phyloP scores from a whole-genome alignment of 345 rosid genomes.

The Salix suchowensis region DNA sequence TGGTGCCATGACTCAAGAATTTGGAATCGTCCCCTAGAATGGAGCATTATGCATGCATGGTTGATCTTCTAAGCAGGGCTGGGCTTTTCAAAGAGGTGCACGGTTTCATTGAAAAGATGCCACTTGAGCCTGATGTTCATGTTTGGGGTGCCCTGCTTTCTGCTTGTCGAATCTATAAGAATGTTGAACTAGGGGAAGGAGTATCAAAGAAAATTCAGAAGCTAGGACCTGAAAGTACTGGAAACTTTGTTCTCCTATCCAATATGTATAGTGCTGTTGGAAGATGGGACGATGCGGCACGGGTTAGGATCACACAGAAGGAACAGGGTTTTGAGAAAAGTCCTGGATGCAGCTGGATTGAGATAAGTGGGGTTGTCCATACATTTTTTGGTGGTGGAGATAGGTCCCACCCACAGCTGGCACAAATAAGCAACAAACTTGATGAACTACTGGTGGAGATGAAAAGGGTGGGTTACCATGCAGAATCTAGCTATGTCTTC shows the following conservation, averaged over 20 bases:
- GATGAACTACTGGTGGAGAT: constrained; percentile 25
- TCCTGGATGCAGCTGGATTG: constrained; percentile 52
- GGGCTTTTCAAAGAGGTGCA: constrained; percentile 45
- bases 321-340: constrained; percentile 36
- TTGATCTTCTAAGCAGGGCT: constrained; percentile 53
- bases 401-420: constrained; percentile 29
- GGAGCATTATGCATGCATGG: constrained; percentile 61
- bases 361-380: constrained; percentile 30
- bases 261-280: constrained; percentile 46
- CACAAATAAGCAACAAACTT: constrained; percentile 23
- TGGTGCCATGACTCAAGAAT: constrained; percentile 34
- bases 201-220: constrained; percentile 41
- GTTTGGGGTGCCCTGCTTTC: constrained; percentile 56
- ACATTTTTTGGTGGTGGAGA: constrained; percentile 39
- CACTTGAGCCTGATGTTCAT: constrained; percentile 40
- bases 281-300: constrained; percentile 54
- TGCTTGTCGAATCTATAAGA: constrained; percentile 52
- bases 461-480: constrained; percentile 24
- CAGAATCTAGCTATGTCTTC: constrained; percentile 26
- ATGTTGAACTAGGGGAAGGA: constrained; percentile 50
- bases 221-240: constrained; percentile 41
- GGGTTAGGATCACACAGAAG: constrained; percentile 34
- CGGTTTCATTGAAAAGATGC: constrained; percentile 43
- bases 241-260: constrained; percentile 51
- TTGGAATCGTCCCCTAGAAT: constrained; percentile 35